phyloP scores from a whole-genome alignment of 2,329 filamentous ascomycete species.

The Magnaporthales sp. region DNA sequence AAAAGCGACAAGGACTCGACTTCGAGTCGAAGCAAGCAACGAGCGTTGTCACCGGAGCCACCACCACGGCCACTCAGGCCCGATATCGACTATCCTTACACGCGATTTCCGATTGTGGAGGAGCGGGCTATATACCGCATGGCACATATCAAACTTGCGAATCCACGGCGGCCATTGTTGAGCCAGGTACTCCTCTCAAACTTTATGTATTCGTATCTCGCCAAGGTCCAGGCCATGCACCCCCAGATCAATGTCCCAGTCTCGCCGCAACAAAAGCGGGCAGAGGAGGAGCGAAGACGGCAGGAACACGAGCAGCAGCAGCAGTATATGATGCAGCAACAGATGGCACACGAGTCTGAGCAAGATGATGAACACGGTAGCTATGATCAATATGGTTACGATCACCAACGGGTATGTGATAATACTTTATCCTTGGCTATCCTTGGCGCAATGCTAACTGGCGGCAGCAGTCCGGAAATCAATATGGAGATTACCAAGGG shows the following conservation, averaged over 20 bases:
- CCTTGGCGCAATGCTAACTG: constrained; percentile 2
- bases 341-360: constrained; percentile 11
- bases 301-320: constrained; percentile 36
- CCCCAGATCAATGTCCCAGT: constrained; percentile 88
- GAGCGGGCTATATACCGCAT: constrained; percentile 97
- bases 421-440: not conserved
- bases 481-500: constrained; percentile 20
- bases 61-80: constrained; percentile 63
- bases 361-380: constrained; percentile 14
- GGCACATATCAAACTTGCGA: constrained; percentile 98
- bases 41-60: constrained; percentile 73
- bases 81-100: constrained; percentile 94
- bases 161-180: constrained; percentile 81
- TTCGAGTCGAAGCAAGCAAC: constrained; percentile 65
- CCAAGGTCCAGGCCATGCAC: constrained; percentile 98
- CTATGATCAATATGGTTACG: constrained; percentile 23
- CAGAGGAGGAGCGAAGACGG: constrained; percentile 36
- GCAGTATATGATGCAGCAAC: constrained; percentile 23
- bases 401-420: constrained; percentile 24
- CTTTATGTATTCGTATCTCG: constrained; percentile 99
- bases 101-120: constrained; percentile 86
- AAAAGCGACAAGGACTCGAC: constrained; percentile 68
- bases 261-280: constrained; percentile 48
- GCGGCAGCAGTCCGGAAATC: constrained; percentile 16
- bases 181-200: constrained; percentile 96